Percentiles rank a stretch among this genome's conserved stretches.
Conservation (phyloP, 2,329 filamentous ascomycete genomes). For the Exophiala bonariae region DNA sequence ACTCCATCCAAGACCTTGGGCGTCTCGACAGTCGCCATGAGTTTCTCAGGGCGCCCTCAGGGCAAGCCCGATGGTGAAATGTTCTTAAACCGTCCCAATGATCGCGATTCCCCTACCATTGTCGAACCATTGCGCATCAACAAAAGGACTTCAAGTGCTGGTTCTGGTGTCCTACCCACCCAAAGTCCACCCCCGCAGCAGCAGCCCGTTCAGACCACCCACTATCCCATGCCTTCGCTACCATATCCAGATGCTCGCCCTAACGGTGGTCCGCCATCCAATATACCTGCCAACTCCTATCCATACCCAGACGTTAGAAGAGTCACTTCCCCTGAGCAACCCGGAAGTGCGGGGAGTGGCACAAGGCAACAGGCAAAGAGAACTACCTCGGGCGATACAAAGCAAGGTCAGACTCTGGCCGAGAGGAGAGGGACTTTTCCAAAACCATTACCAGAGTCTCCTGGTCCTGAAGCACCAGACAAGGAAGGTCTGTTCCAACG, state of each 20-base stretch:
- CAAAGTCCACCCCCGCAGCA: slow-evolving; percentile 45
- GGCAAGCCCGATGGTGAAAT: slow-evolving; percentile 78
- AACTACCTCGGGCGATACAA: slow-evolving; percentile 50
- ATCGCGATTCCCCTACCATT: slow-evolving; percentile 66
- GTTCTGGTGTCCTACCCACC: slow-evolving; percentile 37
- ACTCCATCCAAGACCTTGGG: background rate
- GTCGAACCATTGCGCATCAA: slow-evolving; percentile 82
- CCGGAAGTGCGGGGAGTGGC: slow-evolving; percentile 14
- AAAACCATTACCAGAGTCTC: slow-evolving; percentile 79
- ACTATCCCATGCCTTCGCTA: slow-evolving; percentile 67
- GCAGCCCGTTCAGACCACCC: slow-evolving; percentile 56
- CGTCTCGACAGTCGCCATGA: slow-evolving; percentile 38
- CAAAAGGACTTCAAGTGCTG: slow-evolving; percentile 68
- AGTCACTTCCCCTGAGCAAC: slow-evolving; percentile 26
- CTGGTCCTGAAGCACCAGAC: slow-evolving; percentile 72
- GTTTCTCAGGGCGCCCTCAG: slow-evolving; percentile 48
- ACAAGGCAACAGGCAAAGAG: slow-evolving; percentile 36
- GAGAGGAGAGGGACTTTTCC: slow-evolving; percentile 77
- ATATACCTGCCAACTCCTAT: slow-evolving; percentile 37
- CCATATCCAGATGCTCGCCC: slow-evolving; percentile 70
- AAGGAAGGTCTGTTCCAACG: slow-evolving; percentile 79
- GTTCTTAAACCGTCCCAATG: slow-evolving; percentile 62
- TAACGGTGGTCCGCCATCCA: slow-evolving; percentile 37
- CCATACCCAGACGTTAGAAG: slow-evolving; percentile 46
- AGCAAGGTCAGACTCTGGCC: slow-evolving; percentile 63